phyloP scores from a whole-genome alignment of 371 early-diverging fungal species.

The Saksenaea oblongispora region DNA sequence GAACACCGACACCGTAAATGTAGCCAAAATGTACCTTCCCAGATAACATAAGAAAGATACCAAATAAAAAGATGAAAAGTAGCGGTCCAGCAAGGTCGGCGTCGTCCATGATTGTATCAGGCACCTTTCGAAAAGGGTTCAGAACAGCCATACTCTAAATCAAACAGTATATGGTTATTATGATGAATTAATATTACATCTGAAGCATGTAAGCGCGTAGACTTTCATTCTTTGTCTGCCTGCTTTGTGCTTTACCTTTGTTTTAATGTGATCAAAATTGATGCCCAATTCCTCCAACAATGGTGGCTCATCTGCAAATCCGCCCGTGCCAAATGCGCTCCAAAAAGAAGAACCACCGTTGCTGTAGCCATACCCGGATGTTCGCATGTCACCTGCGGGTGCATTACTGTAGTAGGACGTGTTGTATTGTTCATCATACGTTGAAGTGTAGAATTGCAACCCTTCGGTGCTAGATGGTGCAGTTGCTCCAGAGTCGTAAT shows the following conservation, averaged over 20 bases:
- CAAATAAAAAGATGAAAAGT: slow-evolving; percentile 87
- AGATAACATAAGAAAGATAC: slow-evolving; percentile 81
- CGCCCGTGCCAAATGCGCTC: slow-evolving; percentile 69
- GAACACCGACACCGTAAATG: slow-evolving; percentile 92
- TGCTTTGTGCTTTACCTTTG: slow-evolving; percentile 50
- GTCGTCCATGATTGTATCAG: slow-evolving; percentile 91
- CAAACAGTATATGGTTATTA: background rate
- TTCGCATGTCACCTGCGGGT: slow-evolving; percentile 54
- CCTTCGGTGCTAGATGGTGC: slow-evolving; percentile 38
- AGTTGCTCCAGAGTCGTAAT: slow-evolving; percentile 27
- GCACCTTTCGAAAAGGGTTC: slow-evolving; percentile 88
- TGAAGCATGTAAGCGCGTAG: no score
- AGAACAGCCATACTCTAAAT: slow-evolving; percentile 80
- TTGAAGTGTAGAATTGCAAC: slow-evolving; percentile 71
- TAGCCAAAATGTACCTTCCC: slow-evolving; percentile 97
- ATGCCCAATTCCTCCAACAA: slow-evolving; percentile 91
- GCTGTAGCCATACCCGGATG: slow-evolving; percentile 40
- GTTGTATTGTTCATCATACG: slow-evolving; percentile 57
- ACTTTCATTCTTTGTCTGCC: no score
- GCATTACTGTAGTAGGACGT: slow-evolving; percentile 42
- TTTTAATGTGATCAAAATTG: slow-evolving; percentile 85
- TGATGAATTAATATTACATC: no score
- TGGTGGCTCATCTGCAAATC: slow-evolving; percentile 83
- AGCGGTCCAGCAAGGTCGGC: slow-evolving; percentile 95
- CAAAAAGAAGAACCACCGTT: slow-evolving; percentile 9